A percentile compares a stretch with the other conserved stretches of the same genome.
Conservation (phyloP, 495 filamentous ascomycete genomes). For the Letharia columbiana region DNA sequence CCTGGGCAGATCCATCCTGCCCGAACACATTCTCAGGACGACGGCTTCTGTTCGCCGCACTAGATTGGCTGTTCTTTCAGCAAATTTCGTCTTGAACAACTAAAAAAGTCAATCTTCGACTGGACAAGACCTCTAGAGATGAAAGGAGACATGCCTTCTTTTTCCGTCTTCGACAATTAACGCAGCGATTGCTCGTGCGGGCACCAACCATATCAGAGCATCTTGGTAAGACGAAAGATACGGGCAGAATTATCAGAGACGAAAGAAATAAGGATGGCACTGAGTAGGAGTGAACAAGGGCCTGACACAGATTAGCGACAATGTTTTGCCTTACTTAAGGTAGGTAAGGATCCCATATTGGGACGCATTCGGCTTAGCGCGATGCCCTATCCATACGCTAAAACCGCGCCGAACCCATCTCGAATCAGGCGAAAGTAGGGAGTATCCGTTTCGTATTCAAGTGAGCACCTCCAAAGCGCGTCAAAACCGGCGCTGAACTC, state of each 20-base stretch:
- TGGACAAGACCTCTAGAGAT: background rate
- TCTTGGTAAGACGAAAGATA: background rate
- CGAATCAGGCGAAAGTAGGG: too few species aligned
- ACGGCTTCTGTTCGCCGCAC: slow-evolving; percentile 8
- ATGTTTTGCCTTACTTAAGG: too few species aligned
- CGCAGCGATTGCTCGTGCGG: slow-evolving; percentile 10
- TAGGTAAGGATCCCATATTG: background rate
- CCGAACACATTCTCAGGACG: background rate
- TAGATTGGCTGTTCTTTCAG: background rate
- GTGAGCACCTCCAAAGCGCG: background rate
- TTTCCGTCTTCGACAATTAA: slow-evolving; percentile 10
- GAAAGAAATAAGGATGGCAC: background rate
- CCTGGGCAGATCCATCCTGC: slow-evolving; percentile 6
- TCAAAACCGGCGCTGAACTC: slow-evolving; percentile 2
- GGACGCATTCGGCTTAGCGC: background rate
- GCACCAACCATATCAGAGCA: slow-evolving; percentile 2
- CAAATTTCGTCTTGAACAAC: background rate
- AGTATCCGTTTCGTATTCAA: too few species aligned
- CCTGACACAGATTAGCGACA: too few species aligned
- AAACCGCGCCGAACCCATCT: too few species aligned
- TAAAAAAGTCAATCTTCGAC: background rate
- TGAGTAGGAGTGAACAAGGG: too few species aligned
- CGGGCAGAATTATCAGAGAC: background rate
- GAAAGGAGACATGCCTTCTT: slow-evolving; percentile 8
- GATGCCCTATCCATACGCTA: background rate